Evolutionary conservation across 2,329 filamentous ascomycete species (phyloP), one percentile per base, ranked within the genome.

Genomic region (Bipolaris gigantea): DNA sequence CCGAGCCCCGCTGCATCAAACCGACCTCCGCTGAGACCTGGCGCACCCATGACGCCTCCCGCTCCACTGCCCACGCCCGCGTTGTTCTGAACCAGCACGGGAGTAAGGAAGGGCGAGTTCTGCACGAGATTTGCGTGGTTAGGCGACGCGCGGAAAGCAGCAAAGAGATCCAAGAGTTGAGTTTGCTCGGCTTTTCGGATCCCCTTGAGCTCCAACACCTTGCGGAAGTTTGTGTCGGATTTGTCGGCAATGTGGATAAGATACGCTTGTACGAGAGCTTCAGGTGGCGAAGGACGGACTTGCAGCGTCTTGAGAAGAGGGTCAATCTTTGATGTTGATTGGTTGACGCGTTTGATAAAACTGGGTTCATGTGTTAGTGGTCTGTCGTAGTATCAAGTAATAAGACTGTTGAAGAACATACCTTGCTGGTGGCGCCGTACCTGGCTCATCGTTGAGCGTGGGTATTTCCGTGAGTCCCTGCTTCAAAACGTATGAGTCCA

Each of bases 201-300:
- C 42, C 94, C 94, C 75, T 99, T 99, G 59, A 99, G 83, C 46
- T 99, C 94, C 41, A 99, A 85, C 55, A 99, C 89, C 77, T 97
- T 97, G 71, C 87, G 87, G 83, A 99, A 99, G 76, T 99, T 99
- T 67, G 85, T 84, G 72, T 97, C 94, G 60, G 89, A 96, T 51
- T 89, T 87, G 79, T 99, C 94, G 62, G 86, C 92, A 61, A 99
- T 94, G 76, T 97, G 94, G 74, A 97, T 96, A 32, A 99, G 86
- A 73, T 99, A 99, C 32, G 94, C 94, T 77, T 97, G 93, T 0
- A 99, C 92, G 3, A 99, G 84, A 2, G 90, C 93, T 78, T 99
- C 94, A 0, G 93, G 89, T 0, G 94, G 94, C 4, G 89, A 90
- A 2, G 92, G 86, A 25, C 90, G 90, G 43, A 99, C 93, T 80